Conservation (phyloP, 2,329 filamentous ascomycete genomes). For the Pseudocercospora vitis region DNA sequence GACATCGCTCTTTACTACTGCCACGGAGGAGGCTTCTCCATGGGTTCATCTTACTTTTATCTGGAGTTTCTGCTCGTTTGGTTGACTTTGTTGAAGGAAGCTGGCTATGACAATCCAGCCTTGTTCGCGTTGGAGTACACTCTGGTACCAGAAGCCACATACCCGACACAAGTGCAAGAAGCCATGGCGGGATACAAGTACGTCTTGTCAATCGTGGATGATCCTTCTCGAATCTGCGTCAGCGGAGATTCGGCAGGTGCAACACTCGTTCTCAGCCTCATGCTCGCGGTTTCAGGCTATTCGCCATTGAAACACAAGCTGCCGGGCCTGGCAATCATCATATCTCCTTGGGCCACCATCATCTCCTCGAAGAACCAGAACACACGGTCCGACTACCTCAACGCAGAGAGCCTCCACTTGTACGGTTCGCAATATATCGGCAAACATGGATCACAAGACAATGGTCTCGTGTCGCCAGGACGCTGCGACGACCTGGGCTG, state of each 20-base stretch:
- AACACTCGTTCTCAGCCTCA: conserved; percentile 68
- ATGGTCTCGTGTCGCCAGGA: conserved; percentile 68
- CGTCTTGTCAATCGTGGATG: conserved; percentile 58
- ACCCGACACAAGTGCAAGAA: conserved; percentile 72
- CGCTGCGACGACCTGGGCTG: conserved; percentile 63
- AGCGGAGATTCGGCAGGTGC: conserved; percentile 79
- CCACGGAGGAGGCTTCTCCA: conserved; percentile 79
- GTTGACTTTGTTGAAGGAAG: conserved; percentile 63
- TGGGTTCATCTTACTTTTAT: conserved; percentile 82
- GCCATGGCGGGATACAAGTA: conserved; percentile 69
- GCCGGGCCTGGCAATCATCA: conserved; percentile 66
- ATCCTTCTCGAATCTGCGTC: conserved; percentile 66
- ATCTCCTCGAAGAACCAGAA: conserved; percentile 66
- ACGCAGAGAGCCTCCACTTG: conserved; percentile 62
- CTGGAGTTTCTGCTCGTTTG: conserved; percentile 77
- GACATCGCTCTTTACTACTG: conserved; percentile 81
- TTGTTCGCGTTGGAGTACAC: conserved; percentile 80
- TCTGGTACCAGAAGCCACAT: conserved; percentile 70
- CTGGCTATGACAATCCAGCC: conserved; percentile 71
- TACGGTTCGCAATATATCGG: conserved; percentile 72
- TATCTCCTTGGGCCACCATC: conserved; percentile 79
- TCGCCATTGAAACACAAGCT: conserved; percentile 45
- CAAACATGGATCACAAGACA: conserved; percentile 48
- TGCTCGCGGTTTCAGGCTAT: conserved; percentile 64
- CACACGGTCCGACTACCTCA: conserved; percentile 73